Evolutionary conservation across 2,329 filamentous ascomycete species (phyloP).

Genomic region (Lachnellula subtilissima): DNA sequence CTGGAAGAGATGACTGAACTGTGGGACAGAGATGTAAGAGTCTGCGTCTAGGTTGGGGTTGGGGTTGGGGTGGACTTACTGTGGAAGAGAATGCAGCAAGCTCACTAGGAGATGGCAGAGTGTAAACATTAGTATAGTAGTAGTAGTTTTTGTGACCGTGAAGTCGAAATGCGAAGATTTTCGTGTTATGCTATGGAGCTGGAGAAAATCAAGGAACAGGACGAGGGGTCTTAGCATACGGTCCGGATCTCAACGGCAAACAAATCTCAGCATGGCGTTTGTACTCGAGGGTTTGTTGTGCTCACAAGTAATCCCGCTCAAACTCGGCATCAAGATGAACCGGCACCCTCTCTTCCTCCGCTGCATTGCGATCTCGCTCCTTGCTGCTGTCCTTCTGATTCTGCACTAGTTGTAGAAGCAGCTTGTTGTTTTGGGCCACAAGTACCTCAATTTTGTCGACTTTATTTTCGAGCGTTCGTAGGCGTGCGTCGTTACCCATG

Average conservation of each 20-base stretch:
- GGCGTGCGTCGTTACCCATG: constrained; percentile 31
- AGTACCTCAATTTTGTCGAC: constrained; percentile 31
- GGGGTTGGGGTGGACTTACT: no score
- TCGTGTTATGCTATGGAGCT: no score
- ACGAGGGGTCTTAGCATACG: constrained; percentile 29
- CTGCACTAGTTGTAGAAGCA: constrained; percentile 28
- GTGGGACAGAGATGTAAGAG: no score
- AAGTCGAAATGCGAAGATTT: no score
- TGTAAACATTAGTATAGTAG: no score
- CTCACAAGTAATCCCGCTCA: constrained; percentile 33
- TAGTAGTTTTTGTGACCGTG: no score
- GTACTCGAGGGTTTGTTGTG: constrained; percentile 11
- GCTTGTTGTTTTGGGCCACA: constrained; percentile 31
- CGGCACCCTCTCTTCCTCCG: constrained; percentile 30
- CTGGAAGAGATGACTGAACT: no score
- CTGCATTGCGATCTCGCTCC: constrained; percentile 20
- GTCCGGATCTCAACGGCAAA: constrained; percentile 22
- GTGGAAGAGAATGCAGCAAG: no score
- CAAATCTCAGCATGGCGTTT: constrained; percentile 20
- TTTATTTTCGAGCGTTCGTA: constrained; percentile 29
- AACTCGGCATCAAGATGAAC: constrained; percentile 33
- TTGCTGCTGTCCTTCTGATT: constrained; percentile 19
- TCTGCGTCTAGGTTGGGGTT: no score
- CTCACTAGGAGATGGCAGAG: no score
- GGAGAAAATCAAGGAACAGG: constrained; percentile 21